A percentile compares a stretch with the other conserved stretches of the same genome.
Conservation (phyloP, 768 basidiomycete species). For the Amanita jacksonii region DNA sequence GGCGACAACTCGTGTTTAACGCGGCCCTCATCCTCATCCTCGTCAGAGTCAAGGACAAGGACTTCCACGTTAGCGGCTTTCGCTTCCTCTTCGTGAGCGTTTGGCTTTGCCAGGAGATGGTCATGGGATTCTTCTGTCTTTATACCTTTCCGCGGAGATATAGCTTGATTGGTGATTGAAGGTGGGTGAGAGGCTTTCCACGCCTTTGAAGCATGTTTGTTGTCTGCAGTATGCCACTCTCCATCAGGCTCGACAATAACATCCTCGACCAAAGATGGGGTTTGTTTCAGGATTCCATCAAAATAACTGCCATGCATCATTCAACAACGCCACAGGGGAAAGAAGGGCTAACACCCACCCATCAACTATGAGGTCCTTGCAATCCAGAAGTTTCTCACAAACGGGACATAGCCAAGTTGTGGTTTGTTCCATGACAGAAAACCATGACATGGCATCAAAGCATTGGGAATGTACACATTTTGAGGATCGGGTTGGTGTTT, state of each 20-base stretch:
- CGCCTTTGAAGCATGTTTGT: conserved; percentile 64
- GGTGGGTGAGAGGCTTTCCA: conserved; percentile 58
- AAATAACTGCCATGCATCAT: conserved; percentile 59
- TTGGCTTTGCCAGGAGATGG: conserved; percentile 14
- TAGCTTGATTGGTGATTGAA: conserved; percentile 13
- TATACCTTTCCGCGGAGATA: conserved; percentile 26
- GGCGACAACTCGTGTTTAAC: conserved; percentile 73
- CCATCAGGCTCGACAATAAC: conserved; percentile 92
- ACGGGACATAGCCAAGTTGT: conserved; percentile 95
- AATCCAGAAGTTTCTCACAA: conserved; percentile 71
- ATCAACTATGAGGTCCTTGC: conserved; percentile 83
- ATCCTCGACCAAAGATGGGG: conserved; percentile 77
- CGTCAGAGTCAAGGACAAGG: conserved; percentile 64
- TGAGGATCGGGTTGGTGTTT: conserved; percentile 77
- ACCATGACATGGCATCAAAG: conserved; percentile 94
- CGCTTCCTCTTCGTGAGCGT: conserved; percentile 30
- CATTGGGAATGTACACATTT: conserved; percentile 87
- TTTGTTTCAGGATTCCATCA: conserved; percentile 70
- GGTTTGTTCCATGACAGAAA: conserved; percentile 90
- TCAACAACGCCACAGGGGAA: not conserved
- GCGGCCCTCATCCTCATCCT: conserved; percentile 68
- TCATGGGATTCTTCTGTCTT: conserved; percentile 15
- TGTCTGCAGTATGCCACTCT: conserved; percentile 91
- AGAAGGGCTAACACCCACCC: conserved; percentile 44
- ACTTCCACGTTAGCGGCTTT: conserved; percentile 47